Conservation (phyloP, 208 protist species). For the Leishmania lainsoni region DNA sequence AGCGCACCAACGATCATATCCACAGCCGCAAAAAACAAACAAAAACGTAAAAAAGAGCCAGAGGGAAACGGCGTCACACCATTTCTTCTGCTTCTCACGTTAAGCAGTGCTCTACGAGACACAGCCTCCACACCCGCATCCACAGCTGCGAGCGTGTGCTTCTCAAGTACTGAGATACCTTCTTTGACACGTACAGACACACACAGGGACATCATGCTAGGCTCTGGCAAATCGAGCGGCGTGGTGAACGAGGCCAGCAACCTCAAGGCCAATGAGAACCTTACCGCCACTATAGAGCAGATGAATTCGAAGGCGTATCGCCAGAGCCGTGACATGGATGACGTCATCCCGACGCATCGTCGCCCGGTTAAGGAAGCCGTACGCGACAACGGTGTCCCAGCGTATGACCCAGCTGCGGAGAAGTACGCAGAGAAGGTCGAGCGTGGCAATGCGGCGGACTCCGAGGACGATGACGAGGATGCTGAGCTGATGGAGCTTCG, state of each 20-base stretch:
- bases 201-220: slow-evolving; percentile 62
- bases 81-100: background rate
- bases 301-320: slow-evolving; percentile 80
- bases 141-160: background rate
- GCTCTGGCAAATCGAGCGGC: slow-evolving; percentile 84
- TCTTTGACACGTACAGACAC: slow-evolving; percentile 6
- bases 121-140: background rate
- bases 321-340: slow-evolving; percentile 62
- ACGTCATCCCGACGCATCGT: slow-evolving; percentile 87
- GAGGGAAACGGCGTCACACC: background rate
- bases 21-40: too few species aligned
- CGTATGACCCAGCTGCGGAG: slow-evolving; percentile 76
- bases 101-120: background rate
- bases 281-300: slow-evolving; percentile 82
- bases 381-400: slow-evolving; percentile 52
- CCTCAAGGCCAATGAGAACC: slow-evolving; percentile 88
- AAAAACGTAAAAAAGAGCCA: background rate
- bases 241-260: slow-evolving; percentile 91
- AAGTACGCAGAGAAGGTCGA: slow-evolving; percentile 38
- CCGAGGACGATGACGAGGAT: slow-evolving; percentile 74
- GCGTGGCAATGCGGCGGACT: slow-evolving; percentile 36
- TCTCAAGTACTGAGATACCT: background rate
- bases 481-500: slow-evolving; percentile 77
- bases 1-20: background rate
- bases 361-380: slow-evolving; percentile 35